Conservation (phyloP, 139 green algal species). For the Pleodorina starrii region DNA sequence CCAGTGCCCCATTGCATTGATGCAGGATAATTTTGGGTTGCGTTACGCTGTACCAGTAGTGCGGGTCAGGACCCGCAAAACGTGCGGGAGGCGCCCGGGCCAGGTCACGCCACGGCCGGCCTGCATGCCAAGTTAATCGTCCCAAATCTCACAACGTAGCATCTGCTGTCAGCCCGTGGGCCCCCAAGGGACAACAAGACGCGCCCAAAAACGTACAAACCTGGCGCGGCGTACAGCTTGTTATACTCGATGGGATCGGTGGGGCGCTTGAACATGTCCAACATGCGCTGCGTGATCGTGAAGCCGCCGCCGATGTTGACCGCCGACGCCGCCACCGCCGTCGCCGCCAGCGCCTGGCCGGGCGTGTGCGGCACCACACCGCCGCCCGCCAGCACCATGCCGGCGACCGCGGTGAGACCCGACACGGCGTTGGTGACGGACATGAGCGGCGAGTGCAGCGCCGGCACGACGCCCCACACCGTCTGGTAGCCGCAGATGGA, state of each 20-base stretch:
- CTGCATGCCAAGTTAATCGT: too few species aligned
- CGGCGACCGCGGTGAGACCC: conserved; percentile 75
- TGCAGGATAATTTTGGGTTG: too few species aligned
- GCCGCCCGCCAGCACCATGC: conserved; percentile 82
- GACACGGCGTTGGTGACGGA: conserved; percentile 95
- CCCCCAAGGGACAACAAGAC: too few species aligned
- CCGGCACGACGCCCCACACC: conserved; percentile 87
- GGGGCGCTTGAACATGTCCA: conserved; percentile 95
- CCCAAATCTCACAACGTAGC: too few species aligned
- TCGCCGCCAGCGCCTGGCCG: conserved; percentile 72
- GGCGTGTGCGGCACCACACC: conserved; percentile 75
- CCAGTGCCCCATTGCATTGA: too few species aligned
- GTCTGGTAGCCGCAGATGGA: conserved; percentile 80
- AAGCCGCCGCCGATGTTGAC: conserved; percentile 95
- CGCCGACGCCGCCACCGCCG: conserved; percentile 78
- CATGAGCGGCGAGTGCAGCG: conserved; percentile 95
- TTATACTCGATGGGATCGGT: conserved; percentile 88
- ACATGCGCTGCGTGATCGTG: conserved; percentile 91
- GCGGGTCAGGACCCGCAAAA: too few species aligned
- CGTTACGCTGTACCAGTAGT: too few species aligned
- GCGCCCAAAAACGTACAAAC: too few species aligned
- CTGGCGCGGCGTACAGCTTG: conserved; percentile 77
- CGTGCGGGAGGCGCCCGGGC: too few species aligned
- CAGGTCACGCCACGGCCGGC: too few species aligned
- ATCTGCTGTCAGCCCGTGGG: too few species aligned